Base-by-base conservation (phyloP, 176 grass and related monocot genomes). In the Eragrostis curvula region DNA sequence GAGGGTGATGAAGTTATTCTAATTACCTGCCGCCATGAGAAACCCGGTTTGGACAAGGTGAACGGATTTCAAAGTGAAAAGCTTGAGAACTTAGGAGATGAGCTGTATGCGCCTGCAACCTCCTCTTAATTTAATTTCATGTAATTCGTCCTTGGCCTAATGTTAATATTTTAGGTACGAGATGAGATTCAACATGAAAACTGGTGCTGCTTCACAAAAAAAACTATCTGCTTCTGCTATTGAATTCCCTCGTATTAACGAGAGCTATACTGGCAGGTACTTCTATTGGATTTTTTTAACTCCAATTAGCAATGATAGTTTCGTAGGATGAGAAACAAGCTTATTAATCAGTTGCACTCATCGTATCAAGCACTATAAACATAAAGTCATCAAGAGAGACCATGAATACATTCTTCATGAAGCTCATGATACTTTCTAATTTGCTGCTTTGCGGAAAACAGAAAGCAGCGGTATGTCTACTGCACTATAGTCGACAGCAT, bases 101-200 rank as follows among this genome's bases (percentile, higher is more conserved):
- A 98, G 81, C 41, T 98, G 96, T 98, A 93, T 77, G 25, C 63
- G 66, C 67, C 53, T 76, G 7, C 14, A 56, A 25, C 16, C 61
- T 68, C 5, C 61, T 74, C 27, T 70, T 84, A n/a, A 66, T 71
- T 84, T 77, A 23, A 43, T 72, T 86, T 32, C 71, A 77, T 66
- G 46, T 11, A 81, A 63, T 62, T 41, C 21, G 11, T 40, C n/a
- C 9, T 56, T 55, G 9, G 10, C 17, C 28, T 70, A 32, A 78
- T 58, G 29, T 8, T 32, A 43, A 32, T 17, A 82, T 43, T 79
- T 56, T 74, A 95, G 96, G 77, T 98, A 95, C n/a, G 96, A 93
- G 83, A 95, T 98, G 96, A 88, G 90, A 56, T 98, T 98, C 79
- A 95, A 98, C 79, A 93, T 93, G 92, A 98, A 90, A 88, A 85